These are phyloP conservation scores for Trypanosoma rangeli DNA, from an alignment of 208 protist genomes.

Conservation along the genomic window DNA sequence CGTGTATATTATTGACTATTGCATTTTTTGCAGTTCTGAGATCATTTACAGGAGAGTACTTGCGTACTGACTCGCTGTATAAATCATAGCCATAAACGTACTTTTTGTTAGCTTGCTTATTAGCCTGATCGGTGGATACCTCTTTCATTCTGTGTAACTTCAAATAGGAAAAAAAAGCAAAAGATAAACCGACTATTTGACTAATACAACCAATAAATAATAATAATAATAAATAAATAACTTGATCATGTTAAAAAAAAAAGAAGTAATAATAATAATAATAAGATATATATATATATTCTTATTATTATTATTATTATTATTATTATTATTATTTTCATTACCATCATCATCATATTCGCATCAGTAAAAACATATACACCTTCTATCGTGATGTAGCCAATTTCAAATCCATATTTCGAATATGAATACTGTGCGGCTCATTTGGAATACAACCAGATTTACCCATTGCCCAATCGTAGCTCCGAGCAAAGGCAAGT, in stretches of 20 bases:
- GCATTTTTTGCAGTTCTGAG: conserved; percentile 36
- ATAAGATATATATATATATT: conserved; percentile 28
- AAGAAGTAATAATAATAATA: not conserved
- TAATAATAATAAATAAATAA: conserved; percentile 7
- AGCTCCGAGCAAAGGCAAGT: conserved; percentile 77
- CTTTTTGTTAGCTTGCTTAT: conserved; percentile 4
- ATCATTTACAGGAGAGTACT: conserved; percentile 50
- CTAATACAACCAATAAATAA: conserved; percentile 4
- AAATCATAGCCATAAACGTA: conserved; percentile 76
- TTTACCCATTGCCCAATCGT: conserved; percentile 86
- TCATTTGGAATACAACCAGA: conserved; percentile 36
- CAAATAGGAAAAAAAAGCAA: conserved; percentile 18
- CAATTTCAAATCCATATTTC: conserved; percentile 3
- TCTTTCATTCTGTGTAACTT: conserved; percentile 5
- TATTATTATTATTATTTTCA: no score
- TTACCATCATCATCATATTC: no score
- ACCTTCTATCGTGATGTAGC: not conserved
- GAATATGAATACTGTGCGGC: conserved; percentile 27
- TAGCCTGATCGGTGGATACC: conserved; percentile 12
- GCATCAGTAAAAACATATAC: conserved; percentile 2
- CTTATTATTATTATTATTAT: conserved; percentile 13
- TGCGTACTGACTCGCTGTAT: conserved; percentile 55
- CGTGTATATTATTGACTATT: conserved; percentile 25
- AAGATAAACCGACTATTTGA: conserved; percentile 18
- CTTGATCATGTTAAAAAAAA: not conserved